A percentile compares a stretch with the other conserved stretches of the same genome.
Evolutionary conservation across 2,329 filamentous ascomycete species (phyloP).

Genomic region (Trichoderma sp.): DNA sequence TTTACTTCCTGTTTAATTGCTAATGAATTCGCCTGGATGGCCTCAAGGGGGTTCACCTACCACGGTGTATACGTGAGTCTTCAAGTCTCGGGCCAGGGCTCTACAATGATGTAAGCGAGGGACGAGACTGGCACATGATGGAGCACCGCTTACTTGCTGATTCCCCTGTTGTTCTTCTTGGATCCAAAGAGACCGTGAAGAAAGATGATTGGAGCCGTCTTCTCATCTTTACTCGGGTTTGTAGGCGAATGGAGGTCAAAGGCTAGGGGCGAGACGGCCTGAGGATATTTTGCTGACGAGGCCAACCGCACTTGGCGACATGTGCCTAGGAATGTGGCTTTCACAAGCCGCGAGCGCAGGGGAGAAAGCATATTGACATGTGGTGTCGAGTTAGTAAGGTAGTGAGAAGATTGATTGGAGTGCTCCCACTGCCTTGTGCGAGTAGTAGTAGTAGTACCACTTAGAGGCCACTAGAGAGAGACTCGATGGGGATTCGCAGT

Average conservation of each 20-base stretch:
- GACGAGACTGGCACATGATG: not conserved
- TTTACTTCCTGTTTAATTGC: slow-evolving; percentile 38
- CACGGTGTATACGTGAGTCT: slow-evolving; percentile 78
- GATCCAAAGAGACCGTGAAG: slow-evolving; percentile 94
- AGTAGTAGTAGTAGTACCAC: not conserved
- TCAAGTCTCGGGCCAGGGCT: slow-evolving; percentile 77
- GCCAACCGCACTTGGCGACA: slow-evolving; percentile 2
- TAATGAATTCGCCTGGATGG: not conserved
- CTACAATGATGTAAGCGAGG: slow-evolving; percentile 48
- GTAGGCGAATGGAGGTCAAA: slow-evolving; percentile 69
- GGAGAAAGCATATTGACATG: slow-evolving; percentile 7
- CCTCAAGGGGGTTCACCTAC: slow-evolving; percentile 50
- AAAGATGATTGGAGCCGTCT: slow-evolving; percentile 72
- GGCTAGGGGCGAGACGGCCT: slow-evolving; percentile 48
- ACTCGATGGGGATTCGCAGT: no score
- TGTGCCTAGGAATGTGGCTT: not conserved
- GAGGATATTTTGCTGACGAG: slow-evolving; percentile 1
- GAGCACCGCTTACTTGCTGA: slow-evolving; percentile 72
- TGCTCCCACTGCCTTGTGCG: not conserved
- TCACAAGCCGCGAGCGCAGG: slow-evolving; percentile 9
- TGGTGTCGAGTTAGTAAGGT: not conserved
- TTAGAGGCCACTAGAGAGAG: no score
- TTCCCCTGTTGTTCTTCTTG: slow-evolving; percentile 90
- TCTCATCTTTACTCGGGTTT: slow-evolving; percentile 43
- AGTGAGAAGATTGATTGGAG: not conserved